Percentiles rank a stretch among this genome's conserved stretches.
Conservation (phyloP, 2,329 filamentous ascomycete species). For the Fusarium dimerum region DNA sequence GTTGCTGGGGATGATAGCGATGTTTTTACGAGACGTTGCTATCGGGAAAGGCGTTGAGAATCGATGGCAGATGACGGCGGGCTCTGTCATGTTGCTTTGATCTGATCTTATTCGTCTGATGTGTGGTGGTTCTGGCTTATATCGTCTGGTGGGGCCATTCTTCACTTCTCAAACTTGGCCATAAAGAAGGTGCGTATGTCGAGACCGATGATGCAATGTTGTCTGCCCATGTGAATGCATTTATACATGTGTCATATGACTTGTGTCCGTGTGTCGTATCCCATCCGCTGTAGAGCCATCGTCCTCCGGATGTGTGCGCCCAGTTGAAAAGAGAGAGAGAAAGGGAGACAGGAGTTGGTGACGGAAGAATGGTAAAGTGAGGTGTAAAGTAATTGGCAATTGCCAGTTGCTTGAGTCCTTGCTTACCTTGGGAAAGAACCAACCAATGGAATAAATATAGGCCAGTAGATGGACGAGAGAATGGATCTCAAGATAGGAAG, state of each 20-base stretch:
- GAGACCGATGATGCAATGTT: no score
- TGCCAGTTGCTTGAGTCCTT: neutral
- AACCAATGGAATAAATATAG: neutral
- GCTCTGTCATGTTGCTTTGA: neutral
- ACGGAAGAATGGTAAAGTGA: slow-evolving; percentile 13
- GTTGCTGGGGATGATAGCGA: slow-evolving; percentile 1
- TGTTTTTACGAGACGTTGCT: neutral
- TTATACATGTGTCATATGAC: slow-evolving; percentile 14
- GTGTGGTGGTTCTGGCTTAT: neutral
- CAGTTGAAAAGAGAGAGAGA: no score
- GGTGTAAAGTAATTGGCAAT: neutral
- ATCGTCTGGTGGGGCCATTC: neutral
- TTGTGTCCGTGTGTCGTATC: slow-evolving; percentile 10
- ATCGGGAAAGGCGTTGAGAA: neutral
- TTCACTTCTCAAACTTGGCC: slow-evolving; percentile 3
- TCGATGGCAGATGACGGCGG: neutral
- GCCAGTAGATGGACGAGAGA: neutral
- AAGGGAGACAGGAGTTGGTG: slow-evolving; percentile 2
- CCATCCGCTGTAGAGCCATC: no score
- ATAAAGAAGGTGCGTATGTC: neutral
- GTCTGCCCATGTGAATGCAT: slow-evolving; percentile 12
- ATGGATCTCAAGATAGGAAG: neutral
- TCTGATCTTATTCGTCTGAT: neutral
- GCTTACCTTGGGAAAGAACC: slow-evolving; percentile 1
- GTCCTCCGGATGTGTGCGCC: no score